phyloP scores from a whole-genome alignment of 2,329 filamentous ascomycete genomes.

The Aaosphaeria pasadenensis region DNA sequence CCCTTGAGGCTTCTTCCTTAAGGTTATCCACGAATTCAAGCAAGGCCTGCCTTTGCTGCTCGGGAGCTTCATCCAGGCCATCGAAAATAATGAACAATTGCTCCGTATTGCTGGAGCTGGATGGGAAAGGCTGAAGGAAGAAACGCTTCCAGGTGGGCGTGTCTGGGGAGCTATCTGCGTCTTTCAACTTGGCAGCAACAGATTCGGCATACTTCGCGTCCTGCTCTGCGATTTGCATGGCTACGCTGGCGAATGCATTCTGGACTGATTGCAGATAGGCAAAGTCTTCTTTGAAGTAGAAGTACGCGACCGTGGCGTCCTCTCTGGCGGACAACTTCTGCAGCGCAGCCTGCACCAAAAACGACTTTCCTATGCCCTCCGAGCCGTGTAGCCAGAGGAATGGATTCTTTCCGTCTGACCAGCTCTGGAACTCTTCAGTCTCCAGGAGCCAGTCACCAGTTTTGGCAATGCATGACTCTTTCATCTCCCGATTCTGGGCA shows the following conservation, averaged over 20 bases:
- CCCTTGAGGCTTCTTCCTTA: slow-evolving; percentile 17
- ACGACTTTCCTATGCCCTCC: slow-evolving; percentile 35
- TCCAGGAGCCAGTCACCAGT: slow-evolving; percentile 32
- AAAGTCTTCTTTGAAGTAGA: slow-evolving; percentile 37
- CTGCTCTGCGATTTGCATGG: slow-evolving; percentile 30
- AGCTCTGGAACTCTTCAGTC: slow-evolving; percentile 25
- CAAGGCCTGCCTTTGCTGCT: slow-evolving; percentile 9
- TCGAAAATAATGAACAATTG: slow-evolving; percentile 30
- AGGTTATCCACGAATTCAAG: slow-evolving; percentile 19
- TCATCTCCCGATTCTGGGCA: slow-evolving; percentile 13
- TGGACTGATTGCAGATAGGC: slow-evolving; percentile 15
- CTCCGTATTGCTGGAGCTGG: slow-evolving; percentile 4
- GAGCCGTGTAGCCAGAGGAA: slow-evolving; percentile 27
- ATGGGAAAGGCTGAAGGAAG: slow-evolving; percentile 16
- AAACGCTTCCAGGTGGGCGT: slow-evolving; percentile 12
- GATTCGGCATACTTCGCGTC: slow-evolving; percentile 28
- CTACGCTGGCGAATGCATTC: slow-evolving; percentile 21
- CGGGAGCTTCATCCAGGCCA: slow-evolving; percentile 29
- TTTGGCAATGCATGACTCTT: slow-evolving; percentile 26
- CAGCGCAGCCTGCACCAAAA: slow-evolving; percentile 16
- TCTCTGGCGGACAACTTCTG: slow-evolving; percentile 15
- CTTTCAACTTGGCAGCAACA: slow-evolving; percentile 22
- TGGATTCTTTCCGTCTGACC: slow-evolving; percentile 11
- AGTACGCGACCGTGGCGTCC: slow-evolving; percentile 6
- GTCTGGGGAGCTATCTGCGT: slow-evolving; percentile 9